Evolutionary conservation across 257 asterid genomes (phyloP), one percentile per base, ranked within the genome.

Genomic region (Paulownia fortunei): DNA sequence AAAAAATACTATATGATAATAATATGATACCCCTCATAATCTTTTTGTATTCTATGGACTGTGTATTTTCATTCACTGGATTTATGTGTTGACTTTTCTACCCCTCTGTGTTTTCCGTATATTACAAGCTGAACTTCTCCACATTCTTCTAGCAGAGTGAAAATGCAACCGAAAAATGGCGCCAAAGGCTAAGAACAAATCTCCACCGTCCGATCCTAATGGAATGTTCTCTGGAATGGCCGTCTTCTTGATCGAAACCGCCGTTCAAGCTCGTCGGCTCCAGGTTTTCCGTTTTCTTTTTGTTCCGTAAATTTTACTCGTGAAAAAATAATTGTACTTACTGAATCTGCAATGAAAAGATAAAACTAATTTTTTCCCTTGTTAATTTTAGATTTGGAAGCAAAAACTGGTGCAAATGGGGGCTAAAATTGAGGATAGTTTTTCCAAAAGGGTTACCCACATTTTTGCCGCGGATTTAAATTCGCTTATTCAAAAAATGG

Each of bases 371-470:
- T 39, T 19, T 36, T 68, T n/a, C 8, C 0, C 13, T 12, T 59
- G 13, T 16, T 67, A 9, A 32, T 82, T 65, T 63, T 52, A 95
- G 99, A 93, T 95, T 82, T 95, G 99, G 99, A 88, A 90, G 91
- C 92, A 84, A 51, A 93, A 89, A 77, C 74, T 96, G 86, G 85
- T 73, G 79, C 98, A 96, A 83, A 85, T 96, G 98, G 98, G 98
- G 55, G 96, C 93, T 15, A 84, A 32, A 64, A 19, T 86, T 11
- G 93, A 87, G 84, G 92, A 79, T 4, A 80, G 68, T 3, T 82
- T 89, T 56, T 82, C 90, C 34, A 90, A 77, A 81, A 85, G 73
- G 74, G 87, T 88, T 41, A 89, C 92, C 19, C 97, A 90, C 86
- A 86, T 93, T 62, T 93, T 92, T 65, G 92, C 98, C 8, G 80